These are phyloP conservation scores for Grosmannia clavigera DNA, from an alignment of 2,329 filamentous ascomycete species.

Conservation along the genomic window DNA sequence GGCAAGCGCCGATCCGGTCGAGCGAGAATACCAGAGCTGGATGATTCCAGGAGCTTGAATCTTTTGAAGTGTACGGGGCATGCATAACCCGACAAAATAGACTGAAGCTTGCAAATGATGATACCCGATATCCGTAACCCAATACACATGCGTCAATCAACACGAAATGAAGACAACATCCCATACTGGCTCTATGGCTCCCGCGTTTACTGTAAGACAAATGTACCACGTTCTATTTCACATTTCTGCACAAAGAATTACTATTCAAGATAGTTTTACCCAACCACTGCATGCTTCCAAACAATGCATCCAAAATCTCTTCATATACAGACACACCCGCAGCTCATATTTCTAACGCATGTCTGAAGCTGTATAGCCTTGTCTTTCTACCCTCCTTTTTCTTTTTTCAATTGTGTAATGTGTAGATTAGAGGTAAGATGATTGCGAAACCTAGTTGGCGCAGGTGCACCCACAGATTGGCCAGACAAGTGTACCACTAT, in stretches of 20 bases:
- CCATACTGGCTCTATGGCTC: neutral
- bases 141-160: neutral
- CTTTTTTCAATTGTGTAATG: neutral
- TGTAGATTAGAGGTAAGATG: neutral
- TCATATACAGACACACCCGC: neutral
- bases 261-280: neutral
- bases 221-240: neutral
- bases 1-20: constrained; percentile 23
- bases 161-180: neutral
- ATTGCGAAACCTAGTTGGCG: neutral
- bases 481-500: no score
- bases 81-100: neutral
- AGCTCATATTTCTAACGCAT: neutral
- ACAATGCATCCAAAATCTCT: neutral
- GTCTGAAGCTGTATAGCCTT: neutral
- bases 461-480: neutral
- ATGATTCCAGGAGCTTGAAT: constrained; percentile 7
- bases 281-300: neutral
- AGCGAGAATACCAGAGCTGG: constrained; percentile 15
- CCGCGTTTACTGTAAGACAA: no score
- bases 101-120: neutral
- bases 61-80: neutral
- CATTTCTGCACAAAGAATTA: neutral
- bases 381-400: neutral
- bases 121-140: neutral